phyloP scores from a whole-genome alignment of 1,139 yeast species.

The Blastobotrys serpentis region DNA sequence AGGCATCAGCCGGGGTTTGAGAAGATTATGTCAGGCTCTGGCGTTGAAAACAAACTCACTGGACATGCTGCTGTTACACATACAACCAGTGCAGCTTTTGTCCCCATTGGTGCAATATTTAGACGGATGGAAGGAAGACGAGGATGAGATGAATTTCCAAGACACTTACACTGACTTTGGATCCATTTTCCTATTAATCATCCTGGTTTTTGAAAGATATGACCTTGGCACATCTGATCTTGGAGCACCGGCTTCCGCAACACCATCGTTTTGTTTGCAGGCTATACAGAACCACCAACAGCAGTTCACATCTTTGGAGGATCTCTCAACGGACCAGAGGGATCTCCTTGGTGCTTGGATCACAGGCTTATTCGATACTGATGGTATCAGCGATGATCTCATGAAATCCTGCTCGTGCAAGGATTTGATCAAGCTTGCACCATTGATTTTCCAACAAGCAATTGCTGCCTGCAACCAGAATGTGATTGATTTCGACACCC shows the following conservation, averaged over 20 bases:
- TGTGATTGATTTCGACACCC: constrained; percentile 50
- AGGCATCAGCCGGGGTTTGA: constrained; percentile 38
- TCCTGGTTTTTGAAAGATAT: constrained; percentile 48
- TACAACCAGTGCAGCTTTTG: constrained; percentile 30
- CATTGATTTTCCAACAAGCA: constrained; percentile 72
- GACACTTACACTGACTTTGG: constrained; percentile 72
- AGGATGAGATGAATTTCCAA: constrained; percentile 58
- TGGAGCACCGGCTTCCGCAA: constrained; percentile 7
- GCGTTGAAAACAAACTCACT: constrained; percentile 45
- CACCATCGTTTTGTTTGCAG: constrained; percentile 16
- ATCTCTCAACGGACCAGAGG: constrained; percentile 36
- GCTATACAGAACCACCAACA: constrained; percentile 9
- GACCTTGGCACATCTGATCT: constrained; percentile 40
- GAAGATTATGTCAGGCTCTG: constrained; percentile 50
- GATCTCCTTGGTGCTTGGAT: constrained; percentile 73
- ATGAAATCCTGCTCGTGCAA: constrained; percentile 65
- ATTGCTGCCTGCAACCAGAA: constrained; percentile 59
- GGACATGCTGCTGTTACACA: constrained; percentile 43
- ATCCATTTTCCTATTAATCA: constrained; percentile 51
- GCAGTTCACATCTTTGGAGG: constrained; percentile 22
- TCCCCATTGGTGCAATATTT: constrained; percentile 38
- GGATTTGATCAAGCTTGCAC: constrained; percentile 67
- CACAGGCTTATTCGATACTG: constrained; percentile 74
- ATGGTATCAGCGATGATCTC: constrained; percentile 82
- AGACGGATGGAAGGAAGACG: constrained; percentile 40